A percentile compares a stretch with the other conserved stretches of the same genome.
phyloP scores from a whole-genome alignment of 2,329 filamentous ascomycete species.

The Sporothrix sp. region DNA sequence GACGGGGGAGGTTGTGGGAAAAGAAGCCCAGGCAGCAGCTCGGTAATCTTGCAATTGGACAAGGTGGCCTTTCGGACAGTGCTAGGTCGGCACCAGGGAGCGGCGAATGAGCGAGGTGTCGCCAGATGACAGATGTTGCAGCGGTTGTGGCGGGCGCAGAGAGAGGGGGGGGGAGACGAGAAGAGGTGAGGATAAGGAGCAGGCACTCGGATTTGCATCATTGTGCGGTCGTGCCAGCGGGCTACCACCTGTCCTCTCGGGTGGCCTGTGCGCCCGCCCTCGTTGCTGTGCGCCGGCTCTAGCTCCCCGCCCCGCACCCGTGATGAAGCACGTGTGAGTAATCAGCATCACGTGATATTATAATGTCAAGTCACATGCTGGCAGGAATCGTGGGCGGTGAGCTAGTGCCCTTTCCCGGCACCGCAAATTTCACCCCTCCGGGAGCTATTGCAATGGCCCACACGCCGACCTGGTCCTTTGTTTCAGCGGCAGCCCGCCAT shows the following conservation, averaged over 20 bases:
- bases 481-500: too few relatives aligned
- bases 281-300: constrained; percentile 1
- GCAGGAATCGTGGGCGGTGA: too few relatives aligned
- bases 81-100: background rate
- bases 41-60: background rate
- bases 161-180: background rate
- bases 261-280: constrained; percentile 11
- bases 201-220: constrained; percentile 12
- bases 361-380: background rate
- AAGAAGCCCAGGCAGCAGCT: constrained; percentile 3
- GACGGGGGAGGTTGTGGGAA: background rate
- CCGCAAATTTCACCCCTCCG: too few relatives aligned
- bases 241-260: constrained; percentile 16
- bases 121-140: background rate
- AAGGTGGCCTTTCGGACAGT: constrained; percentile 4
- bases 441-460: too few relatives aligned
- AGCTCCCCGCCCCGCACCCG: background rate
- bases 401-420: too few relatives aligned
- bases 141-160: constrained; percentile 2
- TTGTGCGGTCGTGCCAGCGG: constrained; percentile 2
- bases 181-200: background rate
- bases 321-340: background rate
- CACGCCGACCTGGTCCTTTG: too few relatives aligned
- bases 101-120: constrained; percentile 3
- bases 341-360: background rate